These are phyloP conservation scores for Mantamonas sphyraenae DNA, from an alignment of 78 protist genomes.

Conservation along the genomic window DNA sequence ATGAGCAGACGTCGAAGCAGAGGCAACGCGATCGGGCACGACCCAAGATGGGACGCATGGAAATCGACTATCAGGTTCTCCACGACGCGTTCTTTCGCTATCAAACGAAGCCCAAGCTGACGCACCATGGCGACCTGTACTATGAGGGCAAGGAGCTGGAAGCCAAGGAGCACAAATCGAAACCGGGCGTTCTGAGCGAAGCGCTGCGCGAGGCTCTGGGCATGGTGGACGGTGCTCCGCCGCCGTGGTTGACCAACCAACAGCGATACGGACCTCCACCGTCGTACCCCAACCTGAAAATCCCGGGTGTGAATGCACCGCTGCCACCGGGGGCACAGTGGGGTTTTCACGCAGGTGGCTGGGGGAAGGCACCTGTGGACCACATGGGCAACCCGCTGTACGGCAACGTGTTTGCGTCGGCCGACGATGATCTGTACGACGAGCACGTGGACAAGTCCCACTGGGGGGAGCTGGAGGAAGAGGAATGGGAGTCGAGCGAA, in stretches of 20 bases:
- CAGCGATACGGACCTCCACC: conserved; percentile 96
- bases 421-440: too few species aligned
- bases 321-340: conserved; percentile 86
- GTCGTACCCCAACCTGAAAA: conserved; percentile 83
- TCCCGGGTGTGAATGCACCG: conserved; percentile 98
- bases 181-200: conserved; percentile 60
- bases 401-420: too few species aligned
- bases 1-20: conserved; percentile 37
- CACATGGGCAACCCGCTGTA: too few species aligned
- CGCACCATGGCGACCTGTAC: conserved; percentile 60
- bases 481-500: too few species aligned
- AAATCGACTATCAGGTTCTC: conserved; percentile 85
- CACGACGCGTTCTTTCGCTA: conserved; percentile 93
- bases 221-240: conserved; percentile 88
- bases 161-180: background rate
- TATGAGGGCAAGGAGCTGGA: conserved; percentile 87
- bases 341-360: conserved; percentile 78
- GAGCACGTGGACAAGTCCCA: too few species aligned
- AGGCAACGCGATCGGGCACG: conserved; percentile 59
- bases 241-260: conserved; percentile 97
- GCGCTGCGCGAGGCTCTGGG: conserved; percentile 82
- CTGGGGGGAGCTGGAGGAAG: too few species aligned
- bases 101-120: conserved; percentile 78
- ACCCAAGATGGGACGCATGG: conserved; percentile 80
- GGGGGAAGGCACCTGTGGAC: conserved; percentile 95